Base-by-base conservation (phyloP, 2,329 filamentous ascomycete species). In the Trichocomaceae sp. region DNA sequence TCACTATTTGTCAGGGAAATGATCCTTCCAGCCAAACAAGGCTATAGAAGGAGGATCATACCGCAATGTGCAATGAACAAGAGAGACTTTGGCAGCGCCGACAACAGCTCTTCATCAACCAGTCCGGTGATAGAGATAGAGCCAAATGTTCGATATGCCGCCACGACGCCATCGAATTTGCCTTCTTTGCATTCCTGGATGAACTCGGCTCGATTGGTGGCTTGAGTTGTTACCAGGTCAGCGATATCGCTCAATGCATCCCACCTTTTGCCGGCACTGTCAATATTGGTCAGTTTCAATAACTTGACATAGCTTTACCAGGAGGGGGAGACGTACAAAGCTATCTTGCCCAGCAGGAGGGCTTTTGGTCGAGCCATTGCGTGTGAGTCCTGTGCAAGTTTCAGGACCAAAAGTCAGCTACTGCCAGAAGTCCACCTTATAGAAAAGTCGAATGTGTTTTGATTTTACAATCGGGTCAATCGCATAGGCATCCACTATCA, bases 61-160 rank as follows among this genome's bases (percentile, higher is more conserved):
- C 72, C 71, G 55, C 71, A 72, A 51, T 73, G 69, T 7, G 70
- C 66, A 22, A 76, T 59, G 57, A 64, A 77, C 47, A 59, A 63
- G 55, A 73, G 57, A 2, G 67, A 70, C 35, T 64, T 68, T 1
- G 73, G 74, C 4, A 76, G 60, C 2, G 70, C 77, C 44, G 77
- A 69, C 35, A 91, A 71, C n/a, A 93, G 70, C 68, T 89, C 86
- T 45, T 77, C 77, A 66, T 95, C 87, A 58, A 93, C 74, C 19
- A 75, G 71, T 1, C 90, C 90, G 0, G 88, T 92, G 55, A 85
- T 75, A 12, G 64, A 65, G 42, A 81, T 74, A 31, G 84, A 88
- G 45, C 70, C 70, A 62, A 90, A 89, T 13, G 87, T 92, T 52
- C 88, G 82, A 71, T 87, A 93, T 26, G 80, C 78, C 37, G 80